These are phyloP conservation scores for Naganishia onofrii DNA, from an alignment of 768 basidiomycete genomes.

Conservation along the genomic window DNA sequence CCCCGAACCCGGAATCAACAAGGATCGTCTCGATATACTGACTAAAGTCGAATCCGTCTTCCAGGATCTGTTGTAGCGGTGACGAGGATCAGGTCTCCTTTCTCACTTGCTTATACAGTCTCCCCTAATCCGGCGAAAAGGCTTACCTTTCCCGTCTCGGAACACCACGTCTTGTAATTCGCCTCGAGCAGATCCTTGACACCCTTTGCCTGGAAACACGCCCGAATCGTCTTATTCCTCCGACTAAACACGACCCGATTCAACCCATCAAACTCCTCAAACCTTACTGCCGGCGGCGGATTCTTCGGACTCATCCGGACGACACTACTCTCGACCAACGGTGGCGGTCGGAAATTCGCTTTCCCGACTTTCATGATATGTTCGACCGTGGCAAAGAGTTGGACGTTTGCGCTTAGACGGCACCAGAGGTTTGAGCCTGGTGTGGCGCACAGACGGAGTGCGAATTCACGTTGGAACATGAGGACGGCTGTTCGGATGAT, in stretches of 20 bases:
- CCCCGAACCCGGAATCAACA: conserved; percentile 66
- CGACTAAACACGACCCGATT: conserved; percentile 84
- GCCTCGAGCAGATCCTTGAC: conserved; percentile 90
- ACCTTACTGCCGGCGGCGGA: conserved; percentile 90
- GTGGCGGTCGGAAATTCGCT: conserved; percentile 94
- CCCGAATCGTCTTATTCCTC: conserved; percentile 84
- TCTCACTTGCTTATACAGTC: too few relatives aligned
- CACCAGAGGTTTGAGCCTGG: conserved; percentile 88
- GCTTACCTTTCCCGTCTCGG: conserved; percentile 61
- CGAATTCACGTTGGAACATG: conserved; percentile 99
- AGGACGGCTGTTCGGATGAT: conserved; percentile 90
- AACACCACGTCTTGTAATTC: conserved; percentile 89
- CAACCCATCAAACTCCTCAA: conserved; percentile 96
- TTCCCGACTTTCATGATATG: conserved; percentile 94
- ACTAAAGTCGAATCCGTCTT: conserved; percentile 69
- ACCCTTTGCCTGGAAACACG: conserved; percentile 83
- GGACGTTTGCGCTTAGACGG: conserved; percentile 90
- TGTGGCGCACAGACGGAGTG: conserved; percentile 79
- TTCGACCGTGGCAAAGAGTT: conserved; percentile 94
- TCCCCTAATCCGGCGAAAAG: too few relatives aligned
- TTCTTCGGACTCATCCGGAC: conserved; percentile 86
- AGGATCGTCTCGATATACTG: conserved; percentile 69
- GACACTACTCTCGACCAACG: conserved; percentile 88
- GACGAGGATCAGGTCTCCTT: too few relatives aligned
- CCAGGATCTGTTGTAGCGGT: conserved; percentile 59